Evolutionary conservation across 2,329 filamentous ascomycete genomes (phyloP).

Genomic region (Aspergillus sp.): DNA sequence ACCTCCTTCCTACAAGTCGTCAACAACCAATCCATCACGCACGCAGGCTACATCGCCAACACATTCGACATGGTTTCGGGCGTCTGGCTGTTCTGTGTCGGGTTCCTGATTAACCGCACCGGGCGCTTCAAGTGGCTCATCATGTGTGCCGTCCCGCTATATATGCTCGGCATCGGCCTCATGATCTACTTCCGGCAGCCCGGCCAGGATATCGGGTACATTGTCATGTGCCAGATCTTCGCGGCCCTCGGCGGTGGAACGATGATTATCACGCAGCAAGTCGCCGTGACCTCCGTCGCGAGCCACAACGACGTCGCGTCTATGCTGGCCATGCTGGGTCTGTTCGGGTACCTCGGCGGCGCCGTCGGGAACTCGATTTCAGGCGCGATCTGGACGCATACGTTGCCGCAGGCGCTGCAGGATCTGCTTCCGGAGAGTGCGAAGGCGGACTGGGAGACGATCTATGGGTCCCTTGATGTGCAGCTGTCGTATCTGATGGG

Average conservation of each 20-base stretch:
- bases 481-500: conserved; percentile 41
- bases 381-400: conserved; percentile 64
- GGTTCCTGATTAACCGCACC: conserved; percentile 55
- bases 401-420: conserved; percentile 54
- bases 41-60: conserved; percentile 51
- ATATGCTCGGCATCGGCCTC: conserved; percentile 57
- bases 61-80: conserved; percentile 59
- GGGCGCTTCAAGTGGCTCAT: conserved; percentile 60
- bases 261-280: conserved; percentile 59
- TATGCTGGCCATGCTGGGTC: conserved; percentile 59
- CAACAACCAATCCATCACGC: conserved; percentile 32
- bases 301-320: conserved; percentile 62
- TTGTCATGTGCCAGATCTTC: conserved; percentile 64
- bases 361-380: conserved; percentile 61
- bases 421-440: conserved; percentile 14
- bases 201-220: conserved; percentile 55
- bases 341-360: conserved; percentile 60
- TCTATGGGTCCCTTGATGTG: conserved; percentile 16
- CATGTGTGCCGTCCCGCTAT: conserved; percentile 59
- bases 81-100: conserved; percentile 59
- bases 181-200: conserved; percentile 61
- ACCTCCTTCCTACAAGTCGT: conserved; percentile 29
- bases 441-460: conserved; percentile 8
- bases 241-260: conserved; percentile 60
- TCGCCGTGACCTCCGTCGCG: conserved; percentile 59